phyloP scores from a whole-genome alignment of 2,329 filamentous ascomycete genomes.

The Emericellopsis atlantica region DNA sequence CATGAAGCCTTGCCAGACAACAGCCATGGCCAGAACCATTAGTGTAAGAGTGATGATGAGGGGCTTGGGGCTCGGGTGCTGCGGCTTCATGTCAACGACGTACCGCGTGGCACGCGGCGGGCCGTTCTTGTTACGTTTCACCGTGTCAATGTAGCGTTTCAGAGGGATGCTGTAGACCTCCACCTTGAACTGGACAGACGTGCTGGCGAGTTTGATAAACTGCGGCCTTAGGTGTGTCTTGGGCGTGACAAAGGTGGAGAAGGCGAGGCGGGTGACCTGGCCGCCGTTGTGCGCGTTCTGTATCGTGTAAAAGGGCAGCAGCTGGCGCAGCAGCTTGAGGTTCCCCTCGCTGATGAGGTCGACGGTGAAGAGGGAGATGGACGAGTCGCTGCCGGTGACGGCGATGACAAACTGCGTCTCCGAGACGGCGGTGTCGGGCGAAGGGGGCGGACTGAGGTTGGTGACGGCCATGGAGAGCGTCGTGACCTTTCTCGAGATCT shows the following conservation, averaged over 20 bases:
- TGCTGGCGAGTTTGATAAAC: constrained; percentile 62
- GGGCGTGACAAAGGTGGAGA: constrained; percentile 45
- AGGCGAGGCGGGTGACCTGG: constrained; percentile 45
- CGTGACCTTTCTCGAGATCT: constrained; percentile 55
- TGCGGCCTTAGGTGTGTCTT: constrained; percentile 24
- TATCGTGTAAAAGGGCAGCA: constrained; percentile 39
- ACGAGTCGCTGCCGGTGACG: constrained; percentile 67
- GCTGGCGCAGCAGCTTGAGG: constrained; percentile 36
- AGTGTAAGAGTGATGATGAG: constrained; percentile 41
- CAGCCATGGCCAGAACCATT: constrained; percentile 46
- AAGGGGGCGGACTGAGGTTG: constrained; percentile 45
- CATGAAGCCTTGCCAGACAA: constrained; percentile 50
- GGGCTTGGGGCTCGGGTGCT: constrained; percentile 33
- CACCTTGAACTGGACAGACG: constrained; percentile 66
- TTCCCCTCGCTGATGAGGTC: constrained; percentile 44
- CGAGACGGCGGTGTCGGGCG: constrained; percentile 36
- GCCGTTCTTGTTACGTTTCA: constrained; percentile 19
- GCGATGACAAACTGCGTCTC: constrained; percentile 71
- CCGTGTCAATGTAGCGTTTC: constrained; percentile 25
- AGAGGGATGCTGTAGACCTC: constrained; percentile 72
- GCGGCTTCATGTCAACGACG: constrained; percentile 50
- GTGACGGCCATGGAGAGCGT: constrained; percentile 69
- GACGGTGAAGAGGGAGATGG: constrained; percentile 65
- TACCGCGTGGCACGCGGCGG: constrained; percentile 49
- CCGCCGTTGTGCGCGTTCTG: constrained; percentile 35